Base-by-base conservation (phyloP, 345 rosid species). In the Rhodamnia argentea region DNA sequence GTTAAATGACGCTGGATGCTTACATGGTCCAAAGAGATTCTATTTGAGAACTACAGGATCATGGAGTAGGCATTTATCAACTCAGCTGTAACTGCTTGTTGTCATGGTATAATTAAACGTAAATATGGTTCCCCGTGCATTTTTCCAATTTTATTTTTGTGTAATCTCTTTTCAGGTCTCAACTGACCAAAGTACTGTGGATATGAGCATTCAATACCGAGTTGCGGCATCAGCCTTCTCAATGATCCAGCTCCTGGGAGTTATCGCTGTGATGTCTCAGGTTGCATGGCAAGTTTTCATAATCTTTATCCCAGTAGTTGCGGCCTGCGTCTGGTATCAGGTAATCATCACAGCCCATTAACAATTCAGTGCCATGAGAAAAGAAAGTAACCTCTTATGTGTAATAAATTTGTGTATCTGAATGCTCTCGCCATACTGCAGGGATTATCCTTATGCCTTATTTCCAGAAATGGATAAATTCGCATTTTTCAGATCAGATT, bases 221-320 rank as follows among this genome's bases (percentile, higher is more conserved):
- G 83, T 93, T 58, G 95, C 89, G 50, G 24, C 88, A 59, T 88
- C 91, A 85, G 92, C 95, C 85, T 89, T 90, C 87, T 64, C 93
- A 29, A 64, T 84, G 83, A 94, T 96, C 88, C 94, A 90, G 86
- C 95, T 96, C 57, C 83, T 92, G 13, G 97, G 95, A 82, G 91
- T 92, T 87, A 92, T 96, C 82, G 95, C 89, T 22, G 94, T 96
- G 85, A 94, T 94, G 95, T 94, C 96, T 82, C 96, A 94, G 86
- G 98, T 91, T 83, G 94, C 96, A 26, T 96, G 98, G 98, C 94
- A 94, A 87, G 91, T 96, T 62, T 94, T 96, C 85, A 86, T 95
- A 24, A 89, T 93, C 70, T 95, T 94, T 85, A 91, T 96, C 81
- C 99, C 98, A 10, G 92, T 93, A 53, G 88, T 93, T 87, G 88